A percentile compares a stretch with the other conserved stretches of the same genome.
Evolutionary conservation across 2,329 filamentous ascomycete species (phyloP).

Genomic region (Pseudogymnoascus sp.): DNA sequence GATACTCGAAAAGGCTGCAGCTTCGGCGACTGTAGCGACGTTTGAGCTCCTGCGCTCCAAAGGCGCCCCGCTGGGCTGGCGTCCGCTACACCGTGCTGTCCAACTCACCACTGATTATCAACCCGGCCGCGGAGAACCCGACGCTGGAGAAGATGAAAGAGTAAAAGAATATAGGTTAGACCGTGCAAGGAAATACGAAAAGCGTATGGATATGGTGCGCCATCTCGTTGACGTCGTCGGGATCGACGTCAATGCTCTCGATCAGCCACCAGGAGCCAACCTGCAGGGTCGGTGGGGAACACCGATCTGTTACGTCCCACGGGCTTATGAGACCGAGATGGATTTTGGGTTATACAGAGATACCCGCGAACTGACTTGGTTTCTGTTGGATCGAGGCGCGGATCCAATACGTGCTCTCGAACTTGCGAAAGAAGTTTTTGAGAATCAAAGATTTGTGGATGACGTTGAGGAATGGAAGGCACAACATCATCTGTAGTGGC

Average conservation of each 20-base stretch:
- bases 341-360: background rate
- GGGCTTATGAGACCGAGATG: too few species aligned
- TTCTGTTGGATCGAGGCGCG: slow-evolving; percentile 13
- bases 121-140: background rate
- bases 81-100: slow-evolving; percentile 8
- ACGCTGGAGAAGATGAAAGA: background rate
- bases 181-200: background rate
- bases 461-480: background rate
- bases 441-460: background rate
- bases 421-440: background rate
- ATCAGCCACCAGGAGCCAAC: background rate
- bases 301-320: slow-evolving; percentile 7
- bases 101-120: background rate
- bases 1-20: slow-evolving; percentile 9
- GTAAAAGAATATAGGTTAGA: background rate
- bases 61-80: slow-evolving; percentile 13
- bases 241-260: slow-evolving; percentile 11
- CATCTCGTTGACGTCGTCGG: slow-evolving; percentile 12
- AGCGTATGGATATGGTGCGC: slow-evolving; percentile 13
- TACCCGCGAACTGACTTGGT: slow-evolving; percentile 8
- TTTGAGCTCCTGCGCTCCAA: slow-evolving; percentile 14
- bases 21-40: slow-evolving; percentile 6
- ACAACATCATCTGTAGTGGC: background rate
- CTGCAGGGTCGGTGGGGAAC: slow-evolving; percentile 1
- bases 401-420: slow-evolving; percentile 8